phyloP scores from a whole-genome alignment of 192 early-diverging fungal species.

The Coemansia reversa region DNA sequence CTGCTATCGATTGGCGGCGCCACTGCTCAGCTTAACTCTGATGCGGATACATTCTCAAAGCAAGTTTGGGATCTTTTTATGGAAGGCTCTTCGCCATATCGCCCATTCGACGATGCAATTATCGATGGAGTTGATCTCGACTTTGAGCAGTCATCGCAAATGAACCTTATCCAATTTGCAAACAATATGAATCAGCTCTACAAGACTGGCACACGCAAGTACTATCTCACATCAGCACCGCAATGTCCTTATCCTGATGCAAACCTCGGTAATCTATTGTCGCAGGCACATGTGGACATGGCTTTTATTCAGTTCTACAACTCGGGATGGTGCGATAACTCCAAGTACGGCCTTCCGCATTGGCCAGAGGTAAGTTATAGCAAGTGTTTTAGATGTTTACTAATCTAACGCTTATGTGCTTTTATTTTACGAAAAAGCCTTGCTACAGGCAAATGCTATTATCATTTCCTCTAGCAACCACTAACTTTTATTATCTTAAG shows the following conservation, averaged over 20 bases:
- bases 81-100: constrained; percentile 58
- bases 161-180: constrained; percentile 61
- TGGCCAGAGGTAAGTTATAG: constrained; percentile 44
- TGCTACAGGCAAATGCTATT: not conserved
- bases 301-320: constrained; percentile 81
- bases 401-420: not conserved
- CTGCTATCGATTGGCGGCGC: constrained; percentile 75
- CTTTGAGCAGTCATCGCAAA: constrained; percentile 63
- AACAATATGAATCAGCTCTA: constrained; percentile 58
- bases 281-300: constrained; percentile 64
- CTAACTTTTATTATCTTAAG: not conserved
- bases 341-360: constrained; percentile 45
- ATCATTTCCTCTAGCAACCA: not conserved
- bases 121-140: constrained; percentile 76
- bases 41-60: constrained; percentile 63
- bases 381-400: not conserved
- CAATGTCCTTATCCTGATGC: constrained; percentile 75
- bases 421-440: not conserved
- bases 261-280: constrained; percentile 59
- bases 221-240: constrained; percentile 68
- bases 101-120: constrained; percentile 71
- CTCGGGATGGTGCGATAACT: constrained; percentile 63
- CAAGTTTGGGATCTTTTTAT: constrained; percentile 79
- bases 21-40: constrained; percentile 59
- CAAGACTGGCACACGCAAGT: constrained; percentile 48